phyloP scores from a whole-genome alignment of 495 filamentous ascomycete genomes.

The Penicillium soppii region DNA sequence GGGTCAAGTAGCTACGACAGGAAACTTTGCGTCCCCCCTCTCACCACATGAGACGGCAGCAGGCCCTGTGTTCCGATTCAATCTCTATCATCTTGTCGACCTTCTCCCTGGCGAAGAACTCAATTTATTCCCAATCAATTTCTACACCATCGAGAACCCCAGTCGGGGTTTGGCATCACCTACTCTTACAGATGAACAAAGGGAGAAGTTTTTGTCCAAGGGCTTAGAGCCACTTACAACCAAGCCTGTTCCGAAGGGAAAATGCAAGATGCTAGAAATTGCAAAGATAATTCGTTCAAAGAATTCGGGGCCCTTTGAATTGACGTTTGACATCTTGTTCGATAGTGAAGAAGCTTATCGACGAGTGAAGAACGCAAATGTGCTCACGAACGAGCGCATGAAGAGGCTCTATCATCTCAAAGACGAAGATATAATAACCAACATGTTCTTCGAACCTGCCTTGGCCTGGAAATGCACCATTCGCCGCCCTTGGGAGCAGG shows the following conservation, averaged over 20 bases:
- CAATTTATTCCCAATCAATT: constrained; percentile 5
- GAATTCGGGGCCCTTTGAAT: constrained; percentile 51
- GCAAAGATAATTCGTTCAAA: constrained; percentile 49
- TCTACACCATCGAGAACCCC: neutral
- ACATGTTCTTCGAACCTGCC: constrained; percentile 44
- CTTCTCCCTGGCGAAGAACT: constrained; percentile 31
- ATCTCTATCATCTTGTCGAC: constrained; percentile 48
- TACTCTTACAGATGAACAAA: neutral
- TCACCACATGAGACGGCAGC: constrained; percentile 34
- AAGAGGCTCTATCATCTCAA: constrained; percentile 29
- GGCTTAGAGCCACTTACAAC: neutral
- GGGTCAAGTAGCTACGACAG: constrained; percentile 42
- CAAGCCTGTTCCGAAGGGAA: constrained; percentile 6
- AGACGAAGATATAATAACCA: constrained; percentile 34
- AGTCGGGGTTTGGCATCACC: neutral
- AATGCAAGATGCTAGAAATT: constrained; percentile 24
- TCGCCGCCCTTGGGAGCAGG: constrained; percentile 18
- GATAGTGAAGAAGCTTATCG: constrained; percentile 28
- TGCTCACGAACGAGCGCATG: constrained; percentile 32
- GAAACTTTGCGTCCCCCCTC: constrained; percentile 45
- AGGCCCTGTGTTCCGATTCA: constrained; percentile 41
- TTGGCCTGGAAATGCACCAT: constrained; percentile 45
- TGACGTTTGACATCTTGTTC: constrained; percentile 54
- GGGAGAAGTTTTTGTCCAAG: neutral
- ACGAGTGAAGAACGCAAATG: constrained; percentile 27